Evolutionary conservation across 345 rosid genomes (phyloP), one percentile per base, ranked within the genome.

Genomic region (Gossypium anomalum): DNA sequence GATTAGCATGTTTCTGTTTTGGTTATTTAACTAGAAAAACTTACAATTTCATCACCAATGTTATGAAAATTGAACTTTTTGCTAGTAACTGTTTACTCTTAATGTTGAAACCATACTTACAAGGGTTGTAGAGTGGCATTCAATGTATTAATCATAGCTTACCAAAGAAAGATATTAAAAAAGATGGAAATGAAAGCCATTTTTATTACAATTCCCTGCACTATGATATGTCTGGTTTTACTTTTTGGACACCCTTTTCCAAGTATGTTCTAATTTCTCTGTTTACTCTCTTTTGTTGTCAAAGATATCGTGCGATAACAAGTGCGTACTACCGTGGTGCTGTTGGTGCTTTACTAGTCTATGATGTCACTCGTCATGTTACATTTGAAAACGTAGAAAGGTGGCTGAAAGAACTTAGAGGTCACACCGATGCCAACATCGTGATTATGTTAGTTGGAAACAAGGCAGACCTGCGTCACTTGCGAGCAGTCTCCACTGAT

Each of bases 281-380:
- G 52, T 51, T 22, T 43, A 6, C 5, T 25, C 47, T 45, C n/a
- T 23, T 34, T 52, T 79, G 63, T 1, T 34, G 41, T 55, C 74
- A 20, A 72, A 88, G 92, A 74, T 93, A 91, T 16, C 97, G 97
- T 56, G 97, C 98, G 13, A 93, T 93, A 73, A 93, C 98, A 22
- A 93, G 98, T 71, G 98, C 98, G 2, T 91, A 91, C 61, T 93
- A 93, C 79, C 84, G 96, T 78, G 97, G 97, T 56, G 97, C 94
- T 0, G 96, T 89, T 13, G 97, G 97, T 20, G 96, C 96, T 43
- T 81, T 91, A 67, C 84, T 93, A 27, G 97, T 91, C 12, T 93
- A 91, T 49, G 98, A 93, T 78, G 93, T 91, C 27, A 89, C 98
- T 0, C 90, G 97, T 13, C 97, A 88, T 38, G 89, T 93, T 52